phyloP scores from a whole-genome alignment of 805 yeast genomes.

The Saccharomycopsis microspora region DNA sequence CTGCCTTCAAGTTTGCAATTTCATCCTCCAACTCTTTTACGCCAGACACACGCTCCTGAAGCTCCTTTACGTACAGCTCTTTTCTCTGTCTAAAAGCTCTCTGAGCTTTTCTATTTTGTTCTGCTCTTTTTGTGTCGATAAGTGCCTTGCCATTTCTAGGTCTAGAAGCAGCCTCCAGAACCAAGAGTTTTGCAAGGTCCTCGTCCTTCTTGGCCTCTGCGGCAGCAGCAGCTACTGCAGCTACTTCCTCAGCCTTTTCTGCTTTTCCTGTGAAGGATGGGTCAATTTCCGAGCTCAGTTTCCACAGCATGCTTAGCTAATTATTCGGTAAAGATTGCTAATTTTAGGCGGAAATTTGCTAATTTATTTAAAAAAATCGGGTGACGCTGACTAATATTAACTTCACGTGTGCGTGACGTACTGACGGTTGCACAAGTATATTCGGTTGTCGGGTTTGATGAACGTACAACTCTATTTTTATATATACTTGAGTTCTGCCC shows the following conservation, averaged over 20 bases:
- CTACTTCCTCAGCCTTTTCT: slow-evolving; percentile 18
- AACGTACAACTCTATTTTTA: too few relatives aligned
- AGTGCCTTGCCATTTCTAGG: background rate
- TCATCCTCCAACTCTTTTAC: slow-evolving; percentile 52
- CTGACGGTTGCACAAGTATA: too few relatives aligned
- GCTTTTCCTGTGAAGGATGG: slow-evolving; percentile 20
- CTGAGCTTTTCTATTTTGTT: slow-evolving; percentile 87
- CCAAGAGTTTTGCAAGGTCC: background rate
- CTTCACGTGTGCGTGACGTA: too few relatives aligned
- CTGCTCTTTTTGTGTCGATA: slow-evolving; percentile 66
- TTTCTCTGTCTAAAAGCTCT: slow-evolving; percentile 81
- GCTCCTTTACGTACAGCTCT: slow-evolving; percentile 68
- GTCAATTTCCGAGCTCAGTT: slow-evolving; percentile 17
- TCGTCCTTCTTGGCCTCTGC: background rate
- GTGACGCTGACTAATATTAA: too few relatives aligned
- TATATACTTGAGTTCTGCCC: too few relatives aligned
- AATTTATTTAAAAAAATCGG: too few relatives aligned
- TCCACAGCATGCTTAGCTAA: too few relatives aligned
- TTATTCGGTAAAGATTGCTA: too few relatives aligned
- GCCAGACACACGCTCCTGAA: slow-evolving; percentile 60
- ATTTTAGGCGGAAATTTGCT: too few relatives aligned
- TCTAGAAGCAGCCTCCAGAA: background rate
- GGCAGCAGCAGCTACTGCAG: slow-evolving; percentile 21
- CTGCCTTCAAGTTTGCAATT: slow-evolving; percentile 55
- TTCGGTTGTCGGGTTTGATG: too few relatives aligned